A percentile compares a stretch with the other conserved stretches of the same genome.
Evolutionary conservation across 169 alveolate species (phyloP).

Genomic region (Fabrea salina): DNA sequence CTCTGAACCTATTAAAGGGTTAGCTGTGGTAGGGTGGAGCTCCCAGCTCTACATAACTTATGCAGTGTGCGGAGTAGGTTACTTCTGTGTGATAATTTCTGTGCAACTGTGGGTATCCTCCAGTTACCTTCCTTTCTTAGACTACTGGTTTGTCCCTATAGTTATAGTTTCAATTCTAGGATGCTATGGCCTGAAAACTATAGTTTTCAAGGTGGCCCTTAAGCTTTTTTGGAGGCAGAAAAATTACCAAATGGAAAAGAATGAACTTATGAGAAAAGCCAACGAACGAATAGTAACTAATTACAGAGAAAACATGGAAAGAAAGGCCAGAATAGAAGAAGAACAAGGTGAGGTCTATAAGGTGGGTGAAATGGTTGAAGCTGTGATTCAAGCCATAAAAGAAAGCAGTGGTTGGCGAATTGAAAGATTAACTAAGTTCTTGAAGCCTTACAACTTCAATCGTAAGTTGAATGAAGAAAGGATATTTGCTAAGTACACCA

Average conservation of each 20-base stretch:
- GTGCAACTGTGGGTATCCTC: not conserved
- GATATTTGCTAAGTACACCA: too few species aligned
- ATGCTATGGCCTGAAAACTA: not conserved
- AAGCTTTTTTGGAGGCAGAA: not conserved
- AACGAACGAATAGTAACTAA: too few species aligned
- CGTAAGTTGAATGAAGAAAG: too few species aligned
- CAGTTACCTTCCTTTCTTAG: not conserved
- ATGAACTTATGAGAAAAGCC: not conserved
- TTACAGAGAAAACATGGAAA: too few species aligned
- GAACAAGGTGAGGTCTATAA: not conserved
- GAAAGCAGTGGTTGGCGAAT: too few species aligned
- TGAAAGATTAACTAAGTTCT: too few species aligned
- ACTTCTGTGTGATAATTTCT: not conserved
- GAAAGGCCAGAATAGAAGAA: not conserved
- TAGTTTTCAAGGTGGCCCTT: not conserved
- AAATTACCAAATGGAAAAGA: not conserved
- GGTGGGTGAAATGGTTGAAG: too few species aligned
- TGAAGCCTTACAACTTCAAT: too few species aligned
- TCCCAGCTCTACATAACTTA: not conserved
- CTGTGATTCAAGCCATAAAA: too few species aligned
- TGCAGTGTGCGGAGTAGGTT: not conserved
- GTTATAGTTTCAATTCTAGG: not conserved
- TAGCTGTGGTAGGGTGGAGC: not conserved
- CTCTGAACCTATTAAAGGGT: not conserved
- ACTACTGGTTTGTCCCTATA: not conserved